Conservation (phyloP, 345 rosid species). For the Noccaea caerulescens region DNA sequence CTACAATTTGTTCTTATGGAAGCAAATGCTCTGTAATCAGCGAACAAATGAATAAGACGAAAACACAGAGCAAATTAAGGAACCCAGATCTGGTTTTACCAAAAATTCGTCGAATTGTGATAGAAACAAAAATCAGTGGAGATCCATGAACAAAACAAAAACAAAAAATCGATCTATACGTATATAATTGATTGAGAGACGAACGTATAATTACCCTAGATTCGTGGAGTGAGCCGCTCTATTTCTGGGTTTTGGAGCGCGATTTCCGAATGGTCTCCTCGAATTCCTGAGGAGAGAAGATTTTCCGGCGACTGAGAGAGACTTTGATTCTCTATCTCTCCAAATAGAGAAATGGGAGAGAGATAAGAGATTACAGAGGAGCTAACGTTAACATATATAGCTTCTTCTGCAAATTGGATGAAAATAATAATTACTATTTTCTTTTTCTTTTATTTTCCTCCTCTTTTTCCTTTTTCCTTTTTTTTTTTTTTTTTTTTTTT, state of each 20-base stretch:
- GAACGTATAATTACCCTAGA: conserved; percentile 23
- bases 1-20: neutral
- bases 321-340: conserved; percentile 20
- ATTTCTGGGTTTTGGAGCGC: conserved; percentile 1
- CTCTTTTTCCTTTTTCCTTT: neutral
- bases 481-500: neutral
- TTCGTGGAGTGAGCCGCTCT: neutral
- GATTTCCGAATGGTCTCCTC: conserved; percentile 28
- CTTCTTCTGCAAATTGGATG: conserved; percentile 24
- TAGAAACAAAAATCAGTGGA: neutral
- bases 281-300: conserved; percentile 2
- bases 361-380: conserved; percentile 41
- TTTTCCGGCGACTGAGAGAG: conserved; percentile 36
- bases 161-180: neutral
- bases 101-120: neutral
- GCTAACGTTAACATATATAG: conserved; percentile 41
- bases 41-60: neutral
- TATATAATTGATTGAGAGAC: conserved; percentile 9
- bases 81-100: conserved; percentile 29
- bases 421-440: neutral
- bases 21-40: conserved; percentile 5
- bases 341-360: conserved; percentile 8
- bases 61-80: neutral
- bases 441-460: neutral
- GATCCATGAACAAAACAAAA: neutral